Base-by-base conservation (phyloP, 1,284 basidiomycete genomes). In the Malassezia japonica region DNA sequence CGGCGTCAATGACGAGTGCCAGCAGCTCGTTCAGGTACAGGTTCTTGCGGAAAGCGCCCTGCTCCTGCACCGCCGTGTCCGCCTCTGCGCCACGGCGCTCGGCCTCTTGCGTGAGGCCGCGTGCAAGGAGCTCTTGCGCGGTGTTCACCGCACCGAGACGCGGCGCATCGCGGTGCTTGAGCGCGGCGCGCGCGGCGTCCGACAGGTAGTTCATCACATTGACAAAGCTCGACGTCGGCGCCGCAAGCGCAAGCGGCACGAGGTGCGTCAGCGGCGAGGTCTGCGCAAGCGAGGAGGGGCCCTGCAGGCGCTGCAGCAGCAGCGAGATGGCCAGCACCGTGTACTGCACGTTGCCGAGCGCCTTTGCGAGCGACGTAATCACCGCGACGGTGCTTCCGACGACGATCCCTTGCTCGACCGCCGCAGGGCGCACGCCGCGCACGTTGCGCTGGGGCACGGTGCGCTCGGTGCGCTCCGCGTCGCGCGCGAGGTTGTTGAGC, bases 191-290 rank as follows among this genome's bases (percentile, higher is more conserved):
- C 61, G 86, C 89, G 48, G 91, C 85, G n/a, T 80, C 76, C 12
- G 87, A 90, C 68, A 95, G 87, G 0, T 83, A 82, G 39, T 83
- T 79, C 48, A 89, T 83, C 54, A 94, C 85, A 59, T 95, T 91
- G 23, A 82, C 73, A 64, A 95, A 90, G 8, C 86, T 81, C 53
- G 78, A 79, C 54, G 83, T 80, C 1, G 86, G 84, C 2, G 86
- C 84, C 37, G 80, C 79, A 24, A 92, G 77, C 0, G 88, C 89
- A 20, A 96, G 78, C 50, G 91, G 87, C 4, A 94, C 88, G 8
- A 96, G 78, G 67, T 89, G 90, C 70, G 85, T 85, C 4, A 90
- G 83, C 59, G 95, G 91, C 1, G 87, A 85, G 24, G 87, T 86
- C 74, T 94, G 89, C 4, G 88, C 84, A 1, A 82, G 81, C 0